Evolutionary conservation across 2,329 filamentous ascomycete species (phyloP).

Genomic region (Claviceps digitariae): DNA sequence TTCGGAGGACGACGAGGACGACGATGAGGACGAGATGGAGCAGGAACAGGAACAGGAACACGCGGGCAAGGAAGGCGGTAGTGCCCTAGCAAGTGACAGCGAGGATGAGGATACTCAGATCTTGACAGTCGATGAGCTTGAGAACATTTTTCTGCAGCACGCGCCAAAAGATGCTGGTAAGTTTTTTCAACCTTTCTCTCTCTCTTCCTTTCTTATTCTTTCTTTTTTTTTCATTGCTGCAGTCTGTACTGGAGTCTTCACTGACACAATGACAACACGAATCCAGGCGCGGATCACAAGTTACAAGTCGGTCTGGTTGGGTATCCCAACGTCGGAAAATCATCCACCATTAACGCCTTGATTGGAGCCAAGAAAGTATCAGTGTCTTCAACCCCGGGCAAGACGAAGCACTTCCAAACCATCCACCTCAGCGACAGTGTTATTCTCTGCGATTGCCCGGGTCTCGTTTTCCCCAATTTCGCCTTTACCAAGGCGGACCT

Average conservation of each 20-base stretch:
- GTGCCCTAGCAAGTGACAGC: constrained; percentile 10
- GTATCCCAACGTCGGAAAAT: constrained; percentile 98
- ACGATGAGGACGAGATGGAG: constrained; percentile 1
- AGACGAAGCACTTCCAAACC: constrained; percentile 99
- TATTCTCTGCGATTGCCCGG: constrained; percentile 91
- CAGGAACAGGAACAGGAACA: constrained; percentile 25
- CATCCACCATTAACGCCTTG: constrained; percentile 97
- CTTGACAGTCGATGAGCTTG: constrained; percentile 82
- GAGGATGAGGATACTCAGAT: constrained; percentile 58
- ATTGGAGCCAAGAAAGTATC: constrained; percentile 98
- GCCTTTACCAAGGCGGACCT: constrained; percentile 92
- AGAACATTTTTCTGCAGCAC: constrained; percentile 73
- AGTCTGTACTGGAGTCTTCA: not conserved
- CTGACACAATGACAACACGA: constrained; percentile 6
- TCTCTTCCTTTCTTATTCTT: too few relatives aligned
- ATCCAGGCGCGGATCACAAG: constrained; percentile 41
- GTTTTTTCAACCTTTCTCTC: too few relatives aligned
- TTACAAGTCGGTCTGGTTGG: constrained; percentile 87
- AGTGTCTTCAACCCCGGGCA: constrained; percentile 91
- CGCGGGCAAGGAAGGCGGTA: constrained; percentile 22
- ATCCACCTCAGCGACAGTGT: constrained; percentile 86
- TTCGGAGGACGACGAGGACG: constrained; percentile 4
- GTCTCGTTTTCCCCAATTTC: constrained; percentile 97
- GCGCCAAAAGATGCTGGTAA: constrained; percentile 39
- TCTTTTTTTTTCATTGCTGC: not conserved